Conservation (phyloP, 371 early-diverging fungal species). For the Saksenaea vasiformis region DNA sequence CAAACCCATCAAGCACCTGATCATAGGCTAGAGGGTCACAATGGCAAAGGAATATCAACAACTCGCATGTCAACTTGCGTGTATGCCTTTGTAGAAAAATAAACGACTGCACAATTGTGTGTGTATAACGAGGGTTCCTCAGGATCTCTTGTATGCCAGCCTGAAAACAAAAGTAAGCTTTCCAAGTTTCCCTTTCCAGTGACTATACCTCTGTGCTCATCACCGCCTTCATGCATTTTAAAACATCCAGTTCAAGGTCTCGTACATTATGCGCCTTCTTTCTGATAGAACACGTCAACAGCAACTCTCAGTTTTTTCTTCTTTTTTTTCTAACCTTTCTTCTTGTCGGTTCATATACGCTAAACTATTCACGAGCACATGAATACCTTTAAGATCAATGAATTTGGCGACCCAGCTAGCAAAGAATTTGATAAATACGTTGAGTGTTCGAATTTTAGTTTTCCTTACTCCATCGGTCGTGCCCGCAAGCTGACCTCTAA, state of each 20-base stretch:
- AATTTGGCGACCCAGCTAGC: conserved; percentile 58
- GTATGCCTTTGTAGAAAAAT: conserved; percentile 71
- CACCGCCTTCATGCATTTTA: conserved; percentile 72
- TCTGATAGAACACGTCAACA: not conserved
- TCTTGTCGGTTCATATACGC: conserved; percentile 40
- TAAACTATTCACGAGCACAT: conserved; percentile 58
- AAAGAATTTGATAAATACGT: conserved; percentile 4
- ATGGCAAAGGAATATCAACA: conserved; percentile 77
- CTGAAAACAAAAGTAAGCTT: conserved; percentile 15
- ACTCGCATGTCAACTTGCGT: conserved; percentile 70
- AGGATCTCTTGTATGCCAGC: conserved; percentile 78
- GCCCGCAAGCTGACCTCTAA: conserved; percentile 50
- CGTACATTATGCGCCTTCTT: not conserved
- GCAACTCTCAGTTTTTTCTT: conserved; percentile 20
- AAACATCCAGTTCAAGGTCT: conserved; percentile 71
- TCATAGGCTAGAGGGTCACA: conserved; percentile 71
- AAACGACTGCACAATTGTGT: conserved; percentile 70
- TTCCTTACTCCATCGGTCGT: conserved; percentile 42
- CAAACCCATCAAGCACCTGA: conserved; percentile 57
- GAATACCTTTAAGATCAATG: conserved; percentile 69
- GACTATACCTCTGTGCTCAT: conserved; percentile 59
- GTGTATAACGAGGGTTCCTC: conserved; percentile 59
- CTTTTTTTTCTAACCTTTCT: not conserved
- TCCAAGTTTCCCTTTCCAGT: not conserved
- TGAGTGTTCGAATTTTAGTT: not conserved